A percentile compares a stretch with the other conserved stretches of the same genome.
Conservation (phyloP, 129 eudicot genomes). For the Flaveria ramosissima region DNA sequence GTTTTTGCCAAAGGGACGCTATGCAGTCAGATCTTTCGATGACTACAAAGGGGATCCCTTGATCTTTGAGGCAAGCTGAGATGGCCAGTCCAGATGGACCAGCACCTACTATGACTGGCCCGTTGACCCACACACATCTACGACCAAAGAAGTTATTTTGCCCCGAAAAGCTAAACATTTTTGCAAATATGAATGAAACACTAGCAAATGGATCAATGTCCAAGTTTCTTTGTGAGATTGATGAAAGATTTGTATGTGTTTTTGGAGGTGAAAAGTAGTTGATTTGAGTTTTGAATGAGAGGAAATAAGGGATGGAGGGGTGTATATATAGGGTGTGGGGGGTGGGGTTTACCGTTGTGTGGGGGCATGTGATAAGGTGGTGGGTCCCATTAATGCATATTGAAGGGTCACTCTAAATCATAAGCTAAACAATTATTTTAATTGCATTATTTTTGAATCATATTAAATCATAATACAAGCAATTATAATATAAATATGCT, state of each 20-base stretch:
- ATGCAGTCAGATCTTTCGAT: constrained; percentile 82
- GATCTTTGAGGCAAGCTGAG: neutral
- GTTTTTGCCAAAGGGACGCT: constrained; percentile 90
- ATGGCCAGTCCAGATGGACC: neutral
- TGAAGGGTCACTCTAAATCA: constrained; percentile 29
- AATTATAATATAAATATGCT: neutral
- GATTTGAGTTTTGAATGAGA: constrained; percentile 28
- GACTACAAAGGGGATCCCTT: constrained; percentile 26
- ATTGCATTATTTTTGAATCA: neutral
- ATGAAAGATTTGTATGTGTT: neutral
- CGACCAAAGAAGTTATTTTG: neutral
- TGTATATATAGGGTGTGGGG: constrained; percentile 29
- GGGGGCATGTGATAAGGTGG: constrained; percentile 48
- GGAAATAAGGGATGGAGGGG: constrained; percentile 28
- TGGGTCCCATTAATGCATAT: constrained; percentile 4
- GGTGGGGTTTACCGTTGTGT: too few species aligned
- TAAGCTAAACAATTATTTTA: constrained; percentile 3
- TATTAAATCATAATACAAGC: neutral
- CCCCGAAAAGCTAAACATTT: neutral
- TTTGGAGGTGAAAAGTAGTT: neutral
- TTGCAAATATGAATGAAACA: neutral
- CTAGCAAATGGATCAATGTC: neutral
- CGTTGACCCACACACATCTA: constrained; percentile 7
- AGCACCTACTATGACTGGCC: neutral
- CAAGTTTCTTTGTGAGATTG: neutral